Evolutionary conservation across 768 basidiomycete species (phyloP), one percentile per base, ranked within the genome.

Genomic region (Chlorophyllum brunneum): DNA sequence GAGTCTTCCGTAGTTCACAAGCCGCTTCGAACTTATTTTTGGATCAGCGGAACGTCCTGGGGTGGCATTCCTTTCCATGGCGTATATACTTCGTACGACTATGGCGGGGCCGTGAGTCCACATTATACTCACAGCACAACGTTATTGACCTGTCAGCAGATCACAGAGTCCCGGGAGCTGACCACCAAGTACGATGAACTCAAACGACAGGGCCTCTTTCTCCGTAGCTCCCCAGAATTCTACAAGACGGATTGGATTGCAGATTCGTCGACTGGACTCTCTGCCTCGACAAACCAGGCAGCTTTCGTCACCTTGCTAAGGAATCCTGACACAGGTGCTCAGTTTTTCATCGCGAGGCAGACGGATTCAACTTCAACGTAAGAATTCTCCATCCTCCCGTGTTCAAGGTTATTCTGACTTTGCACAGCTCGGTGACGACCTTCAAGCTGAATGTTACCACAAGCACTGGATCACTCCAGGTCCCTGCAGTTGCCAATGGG

Each of bases 21-120:
- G 36, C 24, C 13, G 2, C 2, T 29, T 5, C 8, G 16, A 4
- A n/a, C 38, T 49, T 6, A 36, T 41, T 23, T 27, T 18, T 3
- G 43, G 38, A 43, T 42, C 53, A 90, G 90, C 5, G 90, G 91
- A 20, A 92, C 91, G 0, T 90, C 86, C 10, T 93, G 89, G 88
- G 91, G 88, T 34, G 86, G 76, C 8, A 71, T 92, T 37, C 86
- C 91, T 1, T 88, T 82, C 70, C 89, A 80, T 11, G 86, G 83
- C 6, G 90, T 88, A 13, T 83, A 85, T 62, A 82, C 79, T 2
- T 89, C 87, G 22, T 93, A 93, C 50, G 91, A 93, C 67, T 93
- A 93, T 52, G 90, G 89, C 16, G 75, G 83, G 34, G 67, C 85
- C 22, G 77, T 79, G 57, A 51, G 63, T 54, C 34, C 2, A 15